Evolutionary conservation across 495 filamentous ascomycete genomes (phyloP).

Genomic region (Neurospora pannonica): DNA sequence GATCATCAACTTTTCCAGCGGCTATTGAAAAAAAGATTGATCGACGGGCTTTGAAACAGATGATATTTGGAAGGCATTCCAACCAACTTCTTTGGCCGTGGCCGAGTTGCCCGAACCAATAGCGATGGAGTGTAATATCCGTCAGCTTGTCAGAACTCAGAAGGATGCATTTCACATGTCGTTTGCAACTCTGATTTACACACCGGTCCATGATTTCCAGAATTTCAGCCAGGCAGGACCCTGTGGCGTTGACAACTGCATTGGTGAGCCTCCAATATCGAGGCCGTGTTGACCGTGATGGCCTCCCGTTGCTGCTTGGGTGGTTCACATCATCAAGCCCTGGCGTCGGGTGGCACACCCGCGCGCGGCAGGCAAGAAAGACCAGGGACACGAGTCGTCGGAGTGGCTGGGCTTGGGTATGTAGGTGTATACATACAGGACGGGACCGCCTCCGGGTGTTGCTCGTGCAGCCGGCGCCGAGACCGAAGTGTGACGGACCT

Average conservation of each 20-base stretch:
- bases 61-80: neutral
- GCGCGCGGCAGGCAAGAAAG: neutral
- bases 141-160: neutral
- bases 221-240: neutral
- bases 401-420: neutral
- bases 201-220: neutral
- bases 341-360: neutral
- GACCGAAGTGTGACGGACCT: neutral
- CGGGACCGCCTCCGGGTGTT: neutral
- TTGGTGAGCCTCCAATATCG: neutral
- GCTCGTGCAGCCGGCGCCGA: neutral
- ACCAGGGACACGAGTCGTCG: neutral
- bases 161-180: neutral
- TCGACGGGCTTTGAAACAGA: neutral
- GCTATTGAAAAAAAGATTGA: no score
- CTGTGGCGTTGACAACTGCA: neutral
- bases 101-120: neutral
- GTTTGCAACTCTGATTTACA: neutral
- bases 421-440: neutral
- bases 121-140: neutral
- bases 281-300: neutral
- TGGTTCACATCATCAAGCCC: neutral
- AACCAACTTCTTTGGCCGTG: neutral
- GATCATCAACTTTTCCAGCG: no score
- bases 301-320: neutral